phyloP scores from a whole-genome alignment of 257 asterid species.

The Jacaranda mimosifolia region DNA sequence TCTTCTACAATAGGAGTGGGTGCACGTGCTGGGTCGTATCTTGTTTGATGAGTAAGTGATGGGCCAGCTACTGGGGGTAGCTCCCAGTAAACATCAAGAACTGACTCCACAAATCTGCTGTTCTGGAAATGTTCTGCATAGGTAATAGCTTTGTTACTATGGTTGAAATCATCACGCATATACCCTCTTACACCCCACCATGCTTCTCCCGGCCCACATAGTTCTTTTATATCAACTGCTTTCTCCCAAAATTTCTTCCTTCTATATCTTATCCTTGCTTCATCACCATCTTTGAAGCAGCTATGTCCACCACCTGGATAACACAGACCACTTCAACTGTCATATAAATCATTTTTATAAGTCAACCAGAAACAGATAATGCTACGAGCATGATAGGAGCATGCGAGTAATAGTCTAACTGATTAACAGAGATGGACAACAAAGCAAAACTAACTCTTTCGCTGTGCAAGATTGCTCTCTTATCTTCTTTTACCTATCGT shows the following conservation, averaged over 20 bases:
- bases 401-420: not conserved
- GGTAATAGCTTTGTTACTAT: slow-evolving; percentile 79
- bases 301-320: slow-evolving; percentile 95
- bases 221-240: slow-evolving; percentile 82
- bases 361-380: not conserved
- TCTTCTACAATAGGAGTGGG: slow-evolving; percentile 85
- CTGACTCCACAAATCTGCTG: slow-evolving; percentile 89
- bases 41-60: slow-evolving; percentile 92
- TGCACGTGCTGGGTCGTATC: slow-evolving; percentile 95
- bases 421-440: not conserved
- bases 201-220: slow-evolving; percentile 92
- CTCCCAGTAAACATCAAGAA: slow-evolving; percentile 92
- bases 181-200: slow-evolving; percentile 99
- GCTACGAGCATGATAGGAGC: slow-evolving; percentile 9
- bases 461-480: not conserved
- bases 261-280: slow-evolving; percentile 80
- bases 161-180: slow-evolving; percentile 92
- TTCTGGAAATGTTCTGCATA: slow-evolving; percentile 74
- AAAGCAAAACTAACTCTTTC: slow-evolving; percentile 1
- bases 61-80: slow-evolving; percentile 99
- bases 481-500: not conserved
- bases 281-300: slow-evolving; percentile 92
- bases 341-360: not conserved
- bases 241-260: slow-evolving; percentile 93
- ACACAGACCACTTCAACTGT: not conserved